Evolutionary conservation across 106 monocot species (phyloP), one percentile per base, ranked within the genome.

Genomic region (Allium sativum): DNA sequence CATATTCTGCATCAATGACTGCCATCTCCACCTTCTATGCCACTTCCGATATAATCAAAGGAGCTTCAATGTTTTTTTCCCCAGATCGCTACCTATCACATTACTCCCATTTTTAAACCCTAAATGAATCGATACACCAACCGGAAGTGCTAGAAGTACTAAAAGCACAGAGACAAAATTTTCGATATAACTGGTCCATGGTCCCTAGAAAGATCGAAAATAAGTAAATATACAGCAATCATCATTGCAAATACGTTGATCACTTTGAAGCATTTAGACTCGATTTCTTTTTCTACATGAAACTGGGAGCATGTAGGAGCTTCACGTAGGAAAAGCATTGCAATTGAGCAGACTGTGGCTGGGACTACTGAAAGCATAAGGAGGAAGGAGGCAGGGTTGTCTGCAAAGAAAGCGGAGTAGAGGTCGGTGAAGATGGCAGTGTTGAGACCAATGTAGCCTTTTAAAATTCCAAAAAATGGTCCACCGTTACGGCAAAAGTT

Each of bases 341-440:
- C 84, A 31, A 78, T 18, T 61, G 21, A 17, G 72, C 92, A 92
- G 66, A 87, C 78, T n/a, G 53, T 69, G 22, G 68, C 77, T 10
- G 92, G 92, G 18, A 75, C 76, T 40, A 92, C 46, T 42, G 92
- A 64, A 56, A 92, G 79, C 81, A 92, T 81, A 42, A 92, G 45
- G 52, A 87, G 76, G 63, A 87, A 88, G 40, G 74, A 65, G 16
- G 87, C 80, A 6, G 90, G 90, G 65, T 80, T 67, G 64, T 83
- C 74, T 61, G 76, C 65, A 70, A 95, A 95, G 15, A 95, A 73
- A 10, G 90, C 89, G 4, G 94, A 73, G 80, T 81, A 86, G 70
- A 95, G 54, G 44, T 95, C 90, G 52, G 94, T 95, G 81, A 95
- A 95, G 74, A 95, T 84, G 57, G 94, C 94, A 10, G 94, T 95